These are phyloP conservation scores for Castanospermum australe DNA, from an alignment of 306 rosid genomes.

Conservation along the genomic window DNA sequence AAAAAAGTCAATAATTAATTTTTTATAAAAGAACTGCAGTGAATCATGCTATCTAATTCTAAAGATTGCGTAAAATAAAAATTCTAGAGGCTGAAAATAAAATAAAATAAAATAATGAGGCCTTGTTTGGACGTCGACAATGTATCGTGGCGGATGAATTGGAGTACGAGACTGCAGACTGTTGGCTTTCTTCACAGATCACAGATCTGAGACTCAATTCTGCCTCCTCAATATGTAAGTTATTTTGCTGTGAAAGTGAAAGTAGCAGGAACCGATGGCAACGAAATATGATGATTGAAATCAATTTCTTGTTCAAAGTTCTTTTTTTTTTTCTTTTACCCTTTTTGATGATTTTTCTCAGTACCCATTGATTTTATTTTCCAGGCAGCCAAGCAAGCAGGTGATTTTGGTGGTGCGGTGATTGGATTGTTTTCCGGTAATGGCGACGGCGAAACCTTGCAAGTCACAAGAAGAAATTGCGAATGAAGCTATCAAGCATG, in stretches of 20 bases:
- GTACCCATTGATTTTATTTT: not conserved
- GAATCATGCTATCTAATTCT: too few species aligned
- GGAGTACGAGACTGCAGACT: not conserved
- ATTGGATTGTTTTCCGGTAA: not conserved
- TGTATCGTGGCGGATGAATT: not conserved
- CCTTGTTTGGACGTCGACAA: too few species aligned
- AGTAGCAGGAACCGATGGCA: not conserved
- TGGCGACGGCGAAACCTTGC: not conserved
- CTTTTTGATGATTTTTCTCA: not conserved
- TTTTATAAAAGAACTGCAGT: too few species aligned
- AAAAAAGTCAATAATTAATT: too few species aligned
- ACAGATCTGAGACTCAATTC: not conserved
- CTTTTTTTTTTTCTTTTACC: too few species aligned
- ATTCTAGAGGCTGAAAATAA: too few species aligned
- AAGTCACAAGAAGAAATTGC: conserved; percentile 44
- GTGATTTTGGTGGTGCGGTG: conserved; percentile 1
- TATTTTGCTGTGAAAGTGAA: not conserved
- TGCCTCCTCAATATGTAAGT: not conserved
- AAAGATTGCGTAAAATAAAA: too few species aligned
- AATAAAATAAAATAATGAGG: too few species aligned
- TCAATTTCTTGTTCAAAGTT: not conserved
- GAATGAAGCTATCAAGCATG: conserved; percentile 56
- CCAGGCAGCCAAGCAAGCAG: not conserved
- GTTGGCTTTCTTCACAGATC: not conserved
- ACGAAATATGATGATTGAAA: not conserved